phyloP scores from a whole-genome alignment of 2,329 filamentous ascomycete genomes.

The Cladobotryum protrusum region DNA sequence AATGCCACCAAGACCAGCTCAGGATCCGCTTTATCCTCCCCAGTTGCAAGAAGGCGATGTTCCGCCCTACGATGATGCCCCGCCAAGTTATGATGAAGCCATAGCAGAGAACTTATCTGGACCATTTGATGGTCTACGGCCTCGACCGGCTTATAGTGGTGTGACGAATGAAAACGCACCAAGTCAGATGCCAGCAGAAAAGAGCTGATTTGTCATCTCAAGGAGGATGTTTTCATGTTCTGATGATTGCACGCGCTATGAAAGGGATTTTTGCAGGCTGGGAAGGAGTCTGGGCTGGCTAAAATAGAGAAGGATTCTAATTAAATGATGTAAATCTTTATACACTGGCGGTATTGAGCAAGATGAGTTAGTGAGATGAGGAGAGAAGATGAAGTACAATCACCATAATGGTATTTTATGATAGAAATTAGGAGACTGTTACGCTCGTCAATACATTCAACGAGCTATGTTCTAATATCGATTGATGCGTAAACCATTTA shows the following conservation, averaged over 20 bases:
- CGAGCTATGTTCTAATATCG: too few relatives aligned
- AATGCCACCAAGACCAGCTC: conserved; percentile 23
- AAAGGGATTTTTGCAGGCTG: not conserved
- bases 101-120: conserved; percentile 68
- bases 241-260: not conserved
- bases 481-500: too few relatives aligned
- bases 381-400: too few relatives aligned
- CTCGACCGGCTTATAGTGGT: conserved; percentile 63
- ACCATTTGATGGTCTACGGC: conserved; percentile 55
- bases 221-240: not conserved
- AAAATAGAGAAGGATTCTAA: not conserved
- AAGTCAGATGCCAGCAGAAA: conserved; percentile 41
- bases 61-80: conserved; percentile 63
- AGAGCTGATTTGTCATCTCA: conserved; percentile 14
- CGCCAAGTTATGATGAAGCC: conserved; percentile 90
- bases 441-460: too few relatives aligned
- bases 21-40: conserved; percentile 53
- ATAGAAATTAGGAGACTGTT: not conserved
- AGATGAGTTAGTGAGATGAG: too few relatives aligned
- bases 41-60: conserved; percentile 41
- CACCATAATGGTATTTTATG: not conserved
- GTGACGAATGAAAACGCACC: conserved; percentile 56
- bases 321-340: not conserved
- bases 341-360: too few relatives aligned
- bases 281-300: not conserved